A percentile compares a stretch with the other conserved stretches of the same genome.
Evolutionary conservation across 768 basidiomycete species (phyloP).

Genomic region (Suillus subluteus): DNA sequence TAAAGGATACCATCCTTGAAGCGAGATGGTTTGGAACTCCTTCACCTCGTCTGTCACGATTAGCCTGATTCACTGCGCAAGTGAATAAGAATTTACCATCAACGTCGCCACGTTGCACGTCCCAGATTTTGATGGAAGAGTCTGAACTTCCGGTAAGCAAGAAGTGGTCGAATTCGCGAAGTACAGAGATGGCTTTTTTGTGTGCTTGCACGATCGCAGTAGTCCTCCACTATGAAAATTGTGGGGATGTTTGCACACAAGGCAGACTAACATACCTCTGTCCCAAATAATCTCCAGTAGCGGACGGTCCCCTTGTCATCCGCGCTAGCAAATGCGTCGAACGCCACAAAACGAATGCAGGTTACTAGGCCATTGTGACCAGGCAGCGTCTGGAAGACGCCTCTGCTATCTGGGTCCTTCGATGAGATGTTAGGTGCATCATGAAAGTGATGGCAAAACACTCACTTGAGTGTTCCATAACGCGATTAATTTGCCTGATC

Average conservation of each 20-base stretch:
- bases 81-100: slow-evolving; percentile 27
- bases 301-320: slow-evolving; percentile 75
- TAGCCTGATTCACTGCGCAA: slow-evolving; percentile 10
- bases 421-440: slow-evolving; percentile 14
- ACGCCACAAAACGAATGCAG: slow-evolving; percentile 67
- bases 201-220: slow-evolving; percentile 60
- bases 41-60: slow-evolving; percentile 38
- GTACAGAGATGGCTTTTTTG: slow-evolving; percentile 65
- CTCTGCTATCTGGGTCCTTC: slow-evolving; percentile 53
- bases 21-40: slow-evolving; percentile 59
- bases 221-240: slow-evolving; percentile 57
- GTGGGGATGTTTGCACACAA: slow-evolving; percentile 18
- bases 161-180: slow-evolving; percentile 52
- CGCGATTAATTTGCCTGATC: slow-evolving; percentile 56
- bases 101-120: slow-evolving; percentile 34
- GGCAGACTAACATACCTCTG: slow-evolving; percentile 27
- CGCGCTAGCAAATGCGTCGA: slow-evolving; percentile 62
- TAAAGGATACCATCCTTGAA: slow-evolving; percentile 76
- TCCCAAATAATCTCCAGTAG: slow-evolving; percentile 55
- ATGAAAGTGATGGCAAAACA: slow-evolving; percentile 9
- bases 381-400: slow-evolving; percentile 70
- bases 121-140: slow-evolving; percentile 78
- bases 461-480: slow-evolving; percentile 62
- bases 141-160: slow-evolving; percentile 87
- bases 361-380: slow-evolving; percentile 80